These are phyloP conservation scores for Thermoascus crustaceus DNA, from an alignment of 2,329 filamentous ascomycete species.

Conservation along the genomic window DNA sequence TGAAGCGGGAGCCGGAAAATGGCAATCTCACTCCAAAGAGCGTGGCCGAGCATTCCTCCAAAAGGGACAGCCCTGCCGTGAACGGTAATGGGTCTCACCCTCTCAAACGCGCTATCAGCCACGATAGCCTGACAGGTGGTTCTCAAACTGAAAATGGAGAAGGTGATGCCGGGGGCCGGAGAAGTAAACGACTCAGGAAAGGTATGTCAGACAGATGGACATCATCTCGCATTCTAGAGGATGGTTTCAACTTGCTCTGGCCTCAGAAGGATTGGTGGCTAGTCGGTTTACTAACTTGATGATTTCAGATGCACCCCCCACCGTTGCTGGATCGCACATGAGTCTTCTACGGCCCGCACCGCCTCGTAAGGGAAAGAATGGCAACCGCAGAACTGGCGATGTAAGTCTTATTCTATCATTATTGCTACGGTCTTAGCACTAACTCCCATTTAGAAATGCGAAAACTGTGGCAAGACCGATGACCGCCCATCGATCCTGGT, in stretches of 20 bases:
- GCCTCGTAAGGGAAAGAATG: conserved; percentile 47
- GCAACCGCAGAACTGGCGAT: conserved; percentile 51
- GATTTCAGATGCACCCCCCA: conserved; percentile 51
- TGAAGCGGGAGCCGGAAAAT: conserved; percentile 47
- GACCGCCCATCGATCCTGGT: conserved; percentile 62
- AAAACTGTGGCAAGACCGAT: conserved; percentile 74
- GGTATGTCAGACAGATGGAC: conserved; percentile 48
- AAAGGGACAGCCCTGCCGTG: conserved; percentile 48
- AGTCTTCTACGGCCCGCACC: conserved; percentile 79
- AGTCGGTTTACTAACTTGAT: conserved; percentile 3
- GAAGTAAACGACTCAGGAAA: conserved; percentile 91
- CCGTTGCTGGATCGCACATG: conserved; percentile 94
- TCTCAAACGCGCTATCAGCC: conserved; percentile 70
- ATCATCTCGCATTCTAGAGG: too few species aligned
- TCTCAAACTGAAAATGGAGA: conserved; percentile 44
- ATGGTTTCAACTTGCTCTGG: too few species aligned
- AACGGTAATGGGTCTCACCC: conserved; percentile 48
- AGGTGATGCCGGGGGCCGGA: conserved; percentile 58
- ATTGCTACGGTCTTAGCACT: conserved; percentile 18
- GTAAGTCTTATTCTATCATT: conserved; percentile 27
- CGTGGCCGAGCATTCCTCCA: conserved; percentile 55
- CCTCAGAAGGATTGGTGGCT: too few species aligned
- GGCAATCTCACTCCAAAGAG: conserved; percentile 54
- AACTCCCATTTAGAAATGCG: conserved; percentile 57
- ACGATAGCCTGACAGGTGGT: conserved; percentile 38